Conservation (phyloP, 805 yeast species). For the Naumovozyma castellii region DNA sequence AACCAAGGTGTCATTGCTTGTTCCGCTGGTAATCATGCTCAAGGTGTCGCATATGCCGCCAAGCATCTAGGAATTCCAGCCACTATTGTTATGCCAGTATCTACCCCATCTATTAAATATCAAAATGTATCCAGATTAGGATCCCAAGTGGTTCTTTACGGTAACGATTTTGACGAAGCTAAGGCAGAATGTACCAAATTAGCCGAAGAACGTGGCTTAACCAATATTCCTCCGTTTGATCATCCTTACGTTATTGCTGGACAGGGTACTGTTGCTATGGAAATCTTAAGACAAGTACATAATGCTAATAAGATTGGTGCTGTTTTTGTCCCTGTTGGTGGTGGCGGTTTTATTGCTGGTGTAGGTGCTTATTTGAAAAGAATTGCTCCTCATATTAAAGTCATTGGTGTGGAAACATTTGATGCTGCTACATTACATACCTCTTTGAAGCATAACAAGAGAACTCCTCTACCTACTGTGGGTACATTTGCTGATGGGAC, state of each 20-base stretch:
- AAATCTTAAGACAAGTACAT: constrained; percentile 77
- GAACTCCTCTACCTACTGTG: constrained; percentile 54
- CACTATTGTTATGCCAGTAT: constrained; percentile 96
- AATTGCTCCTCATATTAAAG: constrained; percentile 93
- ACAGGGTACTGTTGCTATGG: constrained; percentile 96
- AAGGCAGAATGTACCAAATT: constrained; percentile 79
- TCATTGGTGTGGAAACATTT: constrained; percentile 90
- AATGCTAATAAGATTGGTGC: constrained; percentile 59
- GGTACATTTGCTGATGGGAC: constrained; percentile 99
- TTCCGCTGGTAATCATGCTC: constrained; percentile 98
- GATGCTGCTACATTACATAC: constrained; percentile 91
- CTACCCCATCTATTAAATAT: constrained; percentile 91
- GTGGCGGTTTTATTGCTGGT: constrained; percentile 94
- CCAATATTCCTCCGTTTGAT: constrained; percentile 95
- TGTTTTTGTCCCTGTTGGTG: constrained; percentile 89
- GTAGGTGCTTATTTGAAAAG: constrained; percentile 83
- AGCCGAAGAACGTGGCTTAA: constrained; percentile 57
- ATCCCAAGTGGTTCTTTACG: constrained; percentile 83
- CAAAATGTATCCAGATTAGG: constrained; percentile 88
- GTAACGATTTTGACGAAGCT: constrained; percentile 93
- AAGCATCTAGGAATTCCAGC: constrained; percentile 79
- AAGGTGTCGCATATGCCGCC: constrained; percentile 94
- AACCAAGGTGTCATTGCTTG: constrained; percentile 92
- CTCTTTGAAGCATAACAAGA: constrained; percentile 48
- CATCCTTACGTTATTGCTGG: constrained; percentile 98